These are phyloP conservation scores for Emergomyces pasteurianus DNA, from an alignment of 2,329 filamentous ascomycete species.

Conservation along the genomic window DNA sequence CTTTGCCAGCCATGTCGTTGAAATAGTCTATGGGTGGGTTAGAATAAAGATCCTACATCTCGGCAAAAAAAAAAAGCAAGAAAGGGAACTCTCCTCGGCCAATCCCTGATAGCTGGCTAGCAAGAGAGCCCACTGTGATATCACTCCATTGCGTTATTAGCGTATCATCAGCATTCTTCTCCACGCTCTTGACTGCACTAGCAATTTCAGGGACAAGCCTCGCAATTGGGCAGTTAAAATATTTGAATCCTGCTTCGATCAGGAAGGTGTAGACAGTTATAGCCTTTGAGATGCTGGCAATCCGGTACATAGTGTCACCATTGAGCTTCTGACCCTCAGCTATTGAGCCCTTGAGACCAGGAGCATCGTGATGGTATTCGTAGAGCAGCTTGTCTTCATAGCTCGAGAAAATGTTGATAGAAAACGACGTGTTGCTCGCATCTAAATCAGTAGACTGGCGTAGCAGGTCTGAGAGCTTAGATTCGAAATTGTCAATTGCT, in stretches of 20 bases:
- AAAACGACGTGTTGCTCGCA: slow-evolving; percentile 11
- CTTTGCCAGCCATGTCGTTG: background rate
- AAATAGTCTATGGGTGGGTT: background rate
- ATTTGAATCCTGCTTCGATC: slow-evolving; percentile 27
- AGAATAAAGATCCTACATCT: too few species aligned
- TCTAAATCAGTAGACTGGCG: background rate
- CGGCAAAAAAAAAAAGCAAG: background rate
- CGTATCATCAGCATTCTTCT: background rate
- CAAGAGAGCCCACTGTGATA: slow-evolving; percentile 8
- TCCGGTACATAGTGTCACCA: slow-evolving; percentile 27
- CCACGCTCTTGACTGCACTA: background rate
- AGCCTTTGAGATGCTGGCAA: slow-evolving; percentile 37
- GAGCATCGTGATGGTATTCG: slow-evolving; percentile 5
- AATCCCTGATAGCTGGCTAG: slow-evolving; percentile 8
- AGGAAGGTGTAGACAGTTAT: slow-evolving; percentile 34
- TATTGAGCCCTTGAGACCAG: slow-evolving; percentile 13
- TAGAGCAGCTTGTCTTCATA: slow-evolving; percentile 8
- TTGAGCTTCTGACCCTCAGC: slow-evolving; percentile 12
- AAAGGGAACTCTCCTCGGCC: background rate
- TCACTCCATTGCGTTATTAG: slow-evolving; percentile 5
- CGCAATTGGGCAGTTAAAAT: slow-evolving; percentile 32
- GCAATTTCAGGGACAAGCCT: slow-evolving; percentile 33
- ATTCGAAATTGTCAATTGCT: background rate
- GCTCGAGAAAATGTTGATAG: slow-evolving; percentile 5
- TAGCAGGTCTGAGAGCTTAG: background rate